Evolutionary conservation across 1,284 basidiomycete species (phyloP).

Genomic region (Veloporphyrellus conicus): DNA sequence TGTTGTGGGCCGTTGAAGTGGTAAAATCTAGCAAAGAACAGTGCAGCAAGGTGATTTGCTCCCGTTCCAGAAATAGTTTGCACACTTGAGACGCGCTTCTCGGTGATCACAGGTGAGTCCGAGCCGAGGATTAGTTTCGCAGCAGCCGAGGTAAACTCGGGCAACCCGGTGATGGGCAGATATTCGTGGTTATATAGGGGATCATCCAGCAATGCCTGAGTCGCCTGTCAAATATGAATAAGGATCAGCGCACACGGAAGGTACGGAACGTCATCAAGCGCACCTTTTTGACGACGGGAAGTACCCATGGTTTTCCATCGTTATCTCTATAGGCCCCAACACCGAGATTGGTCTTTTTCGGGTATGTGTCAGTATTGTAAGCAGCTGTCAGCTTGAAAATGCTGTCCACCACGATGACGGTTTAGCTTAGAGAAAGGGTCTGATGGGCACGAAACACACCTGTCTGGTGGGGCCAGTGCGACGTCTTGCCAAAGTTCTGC

Average conservation of each 20-base stretch:
- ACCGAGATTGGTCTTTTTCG: slow-evolving; percentile 88
- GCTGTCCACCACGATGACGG: slow-evolving; percentile 38
- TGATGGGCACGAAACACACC: slow-evolving; percentile 36
- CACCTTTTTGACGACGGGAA: slow-evolving; percentile 87
- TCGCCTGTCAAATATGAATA: slow-evolving; percentile 52
- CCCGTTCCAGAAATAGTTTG: slow-evolving; percentile 97
- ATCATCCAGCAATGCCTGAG: slow-evolving; percentile 65
- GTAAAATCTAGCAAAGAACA: slow-evolving; percentile 88
- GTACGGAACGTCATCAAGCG: slow-evolving; percentile 16
- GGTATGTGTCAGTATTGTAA: slow-evolving; percentile 78
- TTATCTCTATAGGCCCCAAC: slow-evolving; percentile 89
- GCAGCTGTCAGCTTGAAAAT: slow-evolving; percentile 91
- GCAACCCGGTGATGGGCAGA: slow-evolving; percentile 84
- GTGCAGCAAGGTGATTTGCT: slow-evolving; percentile 87
- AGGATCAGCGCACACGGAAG: neutral
- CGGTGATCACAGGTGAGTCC: slow-evolving; percentile 68
- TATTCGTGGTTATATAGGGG: slow-evolving; percentile 89
- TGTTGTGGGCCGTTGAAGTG: slow-evolving; percentile 62
- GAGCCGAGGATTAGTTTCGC: slow-evolving; percentile 78
- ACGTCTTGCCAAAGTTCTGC: slow-evolving; percentile 70
- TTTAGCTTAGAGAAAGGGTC: slow-evolving; percentile 3
- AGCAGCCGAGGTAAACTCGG: slow-evolving; percentile 76
- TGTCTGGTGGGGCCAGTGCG: slow-evolving; percentile 78
- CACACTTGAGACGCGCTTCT: slow-evolving; percentile 69
- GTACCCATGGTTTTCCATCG: slow-evolving; percentile 80